phyloP scores from a whole-genome alignment of 106 monocot genomes.

The Agapanthus africanus region DNA sequence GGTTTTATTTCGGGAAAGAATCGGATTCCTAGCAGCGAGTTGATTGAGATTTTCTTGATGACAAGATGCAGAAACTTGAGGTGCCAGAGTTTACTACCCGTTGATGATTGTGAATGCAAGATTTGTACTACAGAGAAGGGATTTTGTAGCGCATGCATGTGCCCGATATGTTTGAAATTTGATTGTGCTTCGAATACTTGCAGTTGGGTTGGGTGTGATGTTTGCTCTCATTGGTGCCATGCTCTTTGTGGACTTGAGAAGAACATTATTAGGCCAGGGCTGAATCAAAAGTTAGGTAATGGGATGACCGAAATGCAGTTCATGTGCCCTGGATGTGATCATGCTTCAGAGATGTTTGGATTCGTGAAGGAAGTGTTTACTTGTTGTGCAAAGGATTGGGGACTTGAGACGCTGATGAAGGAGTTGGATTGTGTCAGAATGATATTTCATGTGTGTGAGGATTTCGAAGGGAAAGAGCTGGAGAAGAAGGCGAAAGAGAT shows the following conservation, averaged over 20 bases:
- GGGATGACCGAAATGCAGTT: conserved; percentile 90
- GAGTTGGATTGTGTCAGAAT: conserved; percentile 84
- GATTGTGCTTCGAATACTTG: conserved; percentile 91
- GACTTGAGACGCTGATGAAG: conserved; percentile 62
- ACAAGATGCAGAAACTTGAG: conserved; percentile 57
- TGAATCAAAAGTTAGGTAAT: conserved; percentile 38
- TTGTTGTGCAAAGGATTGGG: conserved; percentile 88
- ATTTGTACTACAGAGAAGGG: conserved; percentile 71
- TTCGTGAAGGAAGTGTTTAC: conserved; percentile 96
- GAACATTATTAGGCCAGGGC: conserved; percentile 75
- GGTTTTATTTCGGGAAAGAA: conserved; percentile 39
- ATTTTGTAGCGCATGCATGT: conserved; percentile 90
- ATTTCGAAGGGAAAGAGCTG: conserved; percentile 75
- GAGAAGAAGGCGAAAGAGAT: conserved; percentile 60
- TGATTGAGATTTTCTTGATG: conserved; percentile 69
- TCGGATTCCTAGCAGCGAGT: conserved; percentile 38
- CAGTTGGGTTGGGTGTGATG: conserved; percentile 93
- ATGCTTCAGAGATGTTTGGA: conserved; percentile 91
- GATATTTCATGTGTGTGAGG: conserved; percentile 70
- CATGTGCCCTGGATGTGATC: conserved; percentile 77
- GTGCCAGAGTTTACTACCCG: conserved; percentile 58
- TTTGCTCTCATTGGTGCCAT: conserved; percentile 96
- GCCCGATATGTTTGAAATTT: conserved; percentile 75
- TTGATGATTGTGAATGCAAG: conserved; percentile 90
- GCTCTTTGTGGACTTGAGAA: conserved; percentile 69